Base-by-base conservation (phyloP, 1,139 yeast genomes). In the Barnettozyma hawaiiensis region DNA sequence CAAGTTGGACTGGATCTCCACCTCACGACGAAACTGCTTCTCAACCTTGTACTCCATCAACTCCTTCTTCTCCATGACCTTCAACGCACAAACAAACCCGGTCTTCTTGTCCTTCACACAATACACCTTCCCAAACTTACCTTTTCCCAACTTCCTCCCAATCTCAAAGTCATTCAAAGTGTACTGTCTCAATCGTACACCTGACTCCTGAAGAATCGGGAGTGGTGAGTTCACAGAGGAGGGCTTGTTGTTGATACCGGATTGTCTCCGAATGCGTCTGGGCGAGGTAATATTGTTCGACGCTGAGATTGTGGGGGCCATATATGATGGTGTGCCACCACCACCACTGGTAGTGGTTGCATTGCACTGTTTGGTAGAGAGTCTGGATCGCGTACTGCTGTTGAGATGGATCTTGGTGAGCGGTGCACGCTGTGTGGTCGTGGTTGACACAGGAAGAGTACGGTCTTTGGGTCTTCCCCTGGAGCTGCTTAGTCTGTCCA, bases 111-210 rank as follows among this genome's bases (percentile, higher is more conserved):
- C 97, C 47, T 75, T 73, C 12, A 85, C 97, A 57, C 96, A 85
- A 62, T 89, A 90, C 0, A 92, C 98, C 53, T 78, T 80, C 3
- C 98, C 98, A 54, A 90, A 78, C 61, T 89, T 89, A 3, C 98
- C 98, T 59, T 86, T 87, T 0, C 98, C 98, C 31, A 92, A 71
- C 45, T 85, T 81, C 43, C 83, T 75, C 11, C 98, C 98, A 36
- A 92, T 73, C 53, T 89, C 96, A 65, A 87, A 92, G 58, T 86
- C 95, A 24, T 71, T 65, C 22, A 81, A 42, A 1, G 53, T 46
- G 39, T 54, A 55, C 19, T 56, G 50, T 37, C 58, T 47, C 36
- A 52, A 41, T 1, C 58, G 59, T 1, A 56, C 55, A 10, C 43
- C 45, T 0, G 56, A 50, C 9, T 55, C 53, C 22, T 54, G 56